phyloP scores from a whole-genome alignment of 2,329 filamentous ascomycete genomes.

The Exserohilum turcica region DNA sequence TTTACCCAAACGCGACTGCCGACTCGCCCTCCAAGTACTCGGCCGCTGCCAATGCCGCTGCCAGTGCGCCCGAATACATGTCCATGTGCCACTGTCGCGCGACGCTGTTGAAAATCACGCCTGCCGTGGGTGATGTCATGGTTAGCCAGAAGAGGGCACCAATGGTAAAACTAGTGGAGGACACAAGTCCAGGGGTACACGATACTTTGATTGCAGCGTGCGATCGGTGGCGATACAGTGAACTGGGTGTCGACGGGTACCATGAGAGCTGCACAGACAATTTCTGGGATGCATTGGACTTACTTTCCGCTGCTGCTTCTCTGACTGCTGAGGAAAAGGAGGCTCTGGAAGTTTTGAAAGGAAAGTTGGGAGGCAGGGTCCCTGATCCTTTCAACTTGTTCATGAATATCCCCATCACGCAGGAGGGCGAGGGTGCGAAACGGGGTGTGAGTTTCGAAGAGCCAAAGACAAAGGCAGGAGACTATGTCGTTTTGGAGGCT shows the following conservation, averaged over 20 bases:
- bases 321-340: constrained; percentile 21
- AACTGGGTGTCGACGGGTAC: constrained; percentile 39
- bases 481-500: constrained; percentile 52
- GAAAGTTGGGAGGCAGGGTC: constrained; percentile 32
- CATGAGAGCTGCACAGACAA: constrained; percentile 48
- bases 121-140: constrained; percentile 36
- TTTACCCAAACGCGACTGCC: constrained; percentile 36
- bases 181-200: constrained; percentile 42
- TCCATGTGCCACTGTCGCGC: constrained; percentile 46
- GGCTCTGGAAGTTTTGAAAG: constrained; percentile 27
- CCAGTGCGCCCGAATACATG: constrained; percentile 41
- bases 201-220: constrained; percentile 46
- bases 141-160: constrained; percentile 43
- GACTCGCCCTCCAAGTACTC: constrained; percentile 31
- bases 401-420: constrained; percentile 54
- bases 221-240: constrained; percentile 44
- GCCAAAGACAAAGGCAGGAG: constrained; percentile 49
- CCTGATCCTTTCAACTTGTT: constrained; percentile 48
- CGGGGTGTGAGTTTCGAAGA: constrained; percentile 47
- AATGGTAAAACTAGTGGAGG: constrained; percentile 42
- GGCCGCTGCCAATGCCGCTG: constrained; percentile 31
- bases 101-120: constrained; percentile 34
- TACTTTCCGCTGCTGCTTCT: constrained; percentile 17
- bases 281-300: constrained; percentile 39
- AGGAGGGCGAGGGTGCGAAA: constrained; percentile 45